A percentile compares a stretch with the other conserved stretches of the same genome.
Conservation (phyloP, 1,284 basidiomycete species). For the Pascua guehoae region DNA sequence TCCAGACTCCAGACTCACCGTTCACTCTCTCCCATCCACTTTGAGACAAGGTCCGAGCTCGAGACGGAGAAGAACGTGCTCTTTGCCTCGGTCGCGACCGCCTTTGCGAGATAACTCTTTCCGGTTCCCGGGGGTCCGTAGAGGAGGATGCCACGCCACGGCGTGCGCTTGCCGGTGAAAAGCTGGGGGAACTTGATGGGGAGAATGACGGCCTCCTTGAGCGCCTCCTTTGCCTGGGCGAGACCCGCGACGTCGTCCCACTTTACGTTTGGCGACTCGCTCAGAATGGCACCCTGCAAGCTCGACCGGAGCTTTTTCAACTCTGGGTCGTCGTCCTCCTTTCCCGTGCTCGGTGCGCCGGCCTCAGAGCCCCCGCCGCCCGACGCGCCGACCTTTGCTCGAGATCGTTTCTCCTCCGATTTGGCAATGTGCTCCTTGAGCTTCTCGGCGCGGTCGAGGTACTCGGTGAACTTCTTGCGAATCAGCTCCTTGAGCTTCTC, state of each 20-base stretch:
- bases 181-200: conserved; percentile 99
- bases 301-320: conserved; percentile 91
- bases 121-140: conserved; percentile 97
- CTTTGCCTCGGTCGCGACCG: conserved; percentile 97
- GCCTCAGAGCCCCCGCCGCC: conserved; percentile 62
- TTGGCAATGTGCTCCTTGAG: conserved; percentile 77
- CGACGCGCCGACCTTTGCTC: conserved; percentile 73
- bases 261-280: conserved; percentile 91
- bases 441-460: conserved; percentile 86
- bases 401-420: conserved; percentile 64
- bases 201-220: conserved; percentile 97
- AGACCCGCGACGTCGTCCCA: conserved; percentile 99
- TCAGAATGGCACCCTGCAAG: conserved; percentile 80
- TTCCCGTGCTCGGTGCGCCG: conserved; percentile 63
- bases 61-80: conserved; percentile 98
- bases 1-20: conserved; percentile 56
- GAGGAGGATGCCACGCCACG: conserved; percentile 91
- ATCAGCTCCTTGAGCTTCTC: conserved; percentile 87
- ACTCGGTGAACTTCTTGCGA: conserved; percentile 84
- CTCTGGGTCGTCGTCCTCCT: conserved; percentile 81
- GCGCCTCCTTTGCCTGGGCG: conserved; percentile 86
- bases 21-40: conserved; percentile 99
- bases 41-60: conserved; percentile 92
- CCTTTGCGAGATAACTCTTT: conserved; percentile 89
- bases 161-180: conserved; percentile 96